A percentile compares a stretch with the other conserved stretches of the same genome.
Evolutionary conservation across 2,329 filamentous ascomycete genomes (phyloP).

Genomic region (Capronia coronata): DNA sequence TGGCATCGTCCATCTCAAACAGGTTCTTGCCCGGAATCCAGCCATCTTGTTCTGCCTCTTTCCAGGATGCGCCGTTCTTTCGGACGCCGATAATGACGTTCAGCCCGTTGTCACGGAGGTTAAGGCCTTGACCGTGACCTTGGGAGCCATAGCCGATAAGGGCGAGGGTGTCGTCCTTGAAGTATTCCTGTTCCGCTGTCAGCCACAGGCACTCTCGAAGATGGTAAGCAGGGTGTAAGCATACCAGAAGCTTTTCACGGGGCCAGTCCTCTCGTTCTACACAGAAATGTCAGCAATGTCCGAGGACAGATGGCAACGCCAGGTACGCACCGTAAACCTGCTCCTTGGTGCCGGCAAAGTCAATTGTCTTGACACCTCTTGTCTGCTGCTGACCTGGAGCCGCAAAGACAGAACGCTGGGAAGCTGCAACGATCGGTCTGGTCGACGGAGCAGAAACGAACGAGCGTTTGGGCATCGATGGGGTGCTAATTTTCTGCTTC

Average conservation of each 20-base stretch:
- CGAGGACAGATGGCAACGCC: not conserved
- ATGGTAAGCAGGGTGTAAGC: constrained; percentile 32
- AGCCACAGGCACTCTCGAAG: constrained; percentile 7
- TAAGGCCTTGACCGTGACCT: constrained; percentile 97
- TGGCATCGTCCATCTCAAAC: constrained; percentile 96
- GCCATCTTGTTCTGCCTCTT: constrained; percentile 92
- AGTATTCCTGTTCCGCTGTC: constrained; percentile 67
- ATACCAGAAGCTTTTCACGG: constrained; percentile 90
- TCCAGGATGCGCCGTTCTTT: constrained; percentile 97
- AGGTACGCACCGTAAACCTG: constrained; percentile 71
- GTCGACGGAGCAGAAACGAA: constrained; percentile 53
- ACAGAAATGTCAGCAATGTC: constrained; percentile 8
- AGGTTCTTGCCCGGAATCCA: constrained; percentile 98
- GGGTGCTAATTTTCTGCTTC: constrained; percentile 48
- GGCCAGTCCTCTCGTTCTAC: constrained; percentile 97
- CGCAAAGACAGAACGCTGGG: constrained; percentile 41
- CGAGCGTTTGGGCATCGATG: constrained; percentile 50
- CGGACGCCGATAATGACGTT: constrained; percentile 99
- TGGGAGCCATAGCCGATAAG: constrained; percentile 98
- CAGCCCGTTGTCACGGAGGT: constrained; percentile 98
- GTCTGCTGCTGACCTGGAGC: constrained; percentile 57
- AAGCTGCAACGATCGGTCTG: constrained; percentile 44
- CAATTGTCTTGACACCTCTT: constrained; percentile 94
- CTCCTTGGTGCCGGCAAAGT: constrained; percentile 95
- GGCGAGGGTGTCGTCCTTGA: constrained; percentile 99